phyloP scores from a whole-genome alignment of 768 basidiomycete genomes.

The Termitomyces sp. region DNA sequence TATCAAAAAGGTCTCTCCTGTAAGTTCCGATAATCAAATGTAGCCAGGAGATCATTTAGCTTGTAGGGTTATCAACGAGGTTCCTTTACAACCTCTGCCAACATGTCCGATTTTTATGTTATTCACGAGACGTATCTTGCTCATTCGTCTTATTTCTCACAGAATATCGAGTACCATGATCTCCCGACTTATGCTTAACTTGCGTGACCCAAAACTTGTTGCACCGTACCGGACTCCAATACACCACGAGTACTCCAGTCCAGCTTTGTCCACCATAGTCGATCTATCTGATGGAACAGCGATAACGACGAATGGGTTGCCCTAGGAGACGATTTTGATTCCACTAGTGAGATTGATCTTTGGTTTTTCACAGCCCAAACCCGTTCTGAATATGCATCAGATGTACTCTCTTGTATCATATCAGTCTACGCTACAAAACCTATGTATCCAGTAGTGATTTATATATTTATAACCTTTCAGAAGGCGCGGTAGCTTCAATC shows the following conservation, averaged over 20 bases:
- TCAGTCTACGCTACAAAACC: not conserved
- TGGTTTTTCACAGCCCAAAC: not conserved
- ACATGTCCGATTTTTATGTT: constrained; percentile 11
- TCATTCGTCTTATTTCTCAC: not conserved
- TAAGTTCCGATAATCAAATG: not conserved
- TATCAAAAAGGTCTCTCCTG: constrained; percentile 12
- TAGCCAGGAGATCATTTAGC: not conserved
- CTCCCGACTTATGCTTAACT: constrained; percentile 26
- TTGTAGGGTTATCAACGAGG: constrained; percentile 15
- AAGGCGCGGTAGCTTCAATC: not conserved
- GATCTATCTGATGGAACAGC: constrained; percentile 1
- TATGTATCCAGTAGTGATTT: not conserved
- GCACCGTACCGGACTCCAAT: not conserved
- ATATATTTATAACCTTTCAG: not conserved
- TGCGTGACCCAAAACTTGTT: constrained; percentile 21
- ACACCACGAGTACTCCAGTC: constrained; percentile 9
- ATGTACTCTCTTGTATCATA: not conserved
- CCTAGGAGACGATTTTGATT: not conserved
- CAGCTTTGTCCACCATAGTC: constrained; percentile 15
- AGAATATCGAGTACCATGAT: constrained; percentile 26
- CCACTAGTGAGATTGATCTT: not conserved
- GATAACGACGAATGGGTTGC: not conserved
- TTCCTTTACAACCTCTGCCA: constrained; percentile 17
- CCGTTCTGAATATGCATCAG: not conserved
- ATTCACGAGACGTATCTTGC: not conserved